phyloP scores from a whole-genome alignment of 352 stramenopile species.

The Phytophthora colocasiae region DNA sequence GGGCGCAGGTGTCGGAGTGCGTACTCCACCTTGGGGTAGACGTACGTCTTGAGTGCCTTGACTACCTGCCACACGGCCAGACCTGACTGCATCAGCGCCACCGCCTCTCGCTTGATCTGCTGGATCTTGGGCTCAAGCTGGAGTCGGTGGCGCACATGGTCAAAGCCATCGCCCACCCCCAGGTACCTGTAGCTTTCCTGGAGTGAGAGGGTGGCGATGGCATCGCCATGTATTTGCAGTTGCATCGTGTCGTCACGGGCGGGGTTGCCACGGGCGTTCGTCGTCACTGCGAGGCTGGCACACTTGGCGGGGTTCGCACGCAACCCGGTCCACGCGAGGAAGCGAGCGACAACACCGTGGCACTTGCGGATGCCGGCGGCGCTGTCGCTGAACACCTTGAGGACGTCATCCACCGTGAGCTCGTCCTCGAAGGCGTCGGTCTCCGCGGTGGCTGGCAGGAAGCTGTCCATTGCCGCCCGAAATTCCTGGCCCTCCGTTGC shows the following conservation, averaged over 20 bases:
- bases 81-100: conserved; percentile 13
- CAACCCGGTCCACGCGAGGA: conserved; percentile 8
- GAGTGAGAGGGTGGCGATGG: conserved; percentile 1
- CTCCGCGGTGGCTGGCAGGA: too few species aligned
- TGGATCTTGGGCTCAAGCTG: conserved; percentile 1
- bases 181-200: conserved; percentile 5
- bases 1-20: conserved; percentile 7
- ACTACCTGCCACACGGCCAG: conserved; percentile 12
- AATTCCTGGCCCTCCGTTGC: too few species aligned
- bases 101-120: conserved; percentile 11
- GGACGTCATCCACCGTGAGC: not conserved
- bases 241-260: conserved; percentile 2
- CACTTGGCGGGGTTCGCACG: conserved; percentile 20
- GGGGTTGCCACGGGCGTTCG: conserved; percentile 13
- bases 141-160: conserved; percentile 8
- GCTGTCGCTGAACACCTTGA: conserved; percentile 10
- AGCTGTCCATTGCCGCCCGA: too few species aligned
- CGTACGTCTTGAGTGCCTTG: conserved; percentile 19
- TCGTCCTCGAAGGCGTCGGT: too few species aligned
- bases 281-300: conserved; percentile 6
- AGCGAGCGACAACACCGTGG: conserved; percentile 8
- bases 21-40: conserved; percentile 22
- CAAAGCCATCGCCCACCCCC: conserved; percentile 22
- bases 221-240: not conserved
- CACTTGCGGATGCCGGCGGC: conserved; percentile 3